Conservation (phyloP, 805 yeast species). For the Metschnikowia peoriensis region DNA sequence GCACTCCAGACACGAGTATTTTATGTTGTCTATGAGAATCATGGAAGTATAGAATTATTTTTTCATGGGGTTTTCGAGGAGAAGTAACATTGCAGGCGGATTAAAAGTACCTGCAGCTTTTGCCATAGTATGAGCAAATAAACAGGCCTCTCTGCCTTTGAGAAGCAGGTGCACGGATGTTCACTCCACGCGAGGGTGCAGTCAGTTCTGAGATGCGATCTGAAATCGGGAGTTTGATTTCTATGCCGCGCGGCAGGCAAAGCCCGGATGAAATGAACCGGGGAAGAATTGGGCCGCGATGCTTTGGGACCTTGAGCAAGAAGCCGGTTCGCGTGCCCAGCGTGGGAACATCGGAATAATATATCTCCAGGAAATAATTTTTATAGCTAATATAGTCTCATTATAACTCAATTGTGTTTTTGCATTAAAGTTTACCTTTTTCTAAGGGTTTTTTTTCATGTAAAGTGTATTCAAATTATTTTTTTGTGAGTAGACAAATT, state of each 20-base stretch:
- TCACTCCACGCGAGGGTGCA: background rate
- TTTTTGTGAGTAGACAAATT: too few species aligned
- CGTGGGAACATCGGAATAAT: background rate
- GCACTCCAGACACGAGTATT: constrained; percentile 83
- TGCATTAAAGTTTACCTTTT: too few species aligned
- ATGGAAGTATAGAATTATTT: constrained; percentile 32
- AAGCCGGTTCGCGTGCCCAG: background rate
- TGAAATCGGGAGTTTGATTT: constrained; percentile 5
- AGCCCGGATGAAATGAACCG: background rate
- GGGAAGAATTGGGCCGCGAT: constrained; percentile 1
- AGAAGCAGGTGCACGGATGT: constrained; percentile 8
- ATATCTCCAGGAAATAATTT: too few species aligned
- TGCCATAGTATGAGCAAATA: constrained; percentile 14
- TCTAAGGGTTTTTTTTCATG: too few species aligned
- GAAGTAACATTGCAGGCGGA: constrained; percentile 2
- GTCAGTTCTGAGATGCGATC: constrained; percentile 10
- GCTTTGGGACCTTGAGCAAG: background rate
- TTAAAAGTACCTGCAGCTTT: constrained; percentile 1
- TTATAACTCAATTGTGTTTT: too few species aligned
- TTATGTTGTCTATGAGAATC: constrained; percentile 77
- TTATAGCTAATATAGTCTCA: too few species aligned
- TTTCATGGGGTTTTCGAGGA: background rate
- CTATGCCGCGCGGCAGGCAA: background rate
- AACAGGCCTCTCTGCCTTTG: background rate
- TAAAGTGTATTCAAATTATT: too few species aligned